Percentiles rank a stretch among this genome's conserved stretches.
phyloP scores from a whole-genome alignment of 2,329 filamentous ascomycete species.

The Lomentospora prolificans region DNA sequence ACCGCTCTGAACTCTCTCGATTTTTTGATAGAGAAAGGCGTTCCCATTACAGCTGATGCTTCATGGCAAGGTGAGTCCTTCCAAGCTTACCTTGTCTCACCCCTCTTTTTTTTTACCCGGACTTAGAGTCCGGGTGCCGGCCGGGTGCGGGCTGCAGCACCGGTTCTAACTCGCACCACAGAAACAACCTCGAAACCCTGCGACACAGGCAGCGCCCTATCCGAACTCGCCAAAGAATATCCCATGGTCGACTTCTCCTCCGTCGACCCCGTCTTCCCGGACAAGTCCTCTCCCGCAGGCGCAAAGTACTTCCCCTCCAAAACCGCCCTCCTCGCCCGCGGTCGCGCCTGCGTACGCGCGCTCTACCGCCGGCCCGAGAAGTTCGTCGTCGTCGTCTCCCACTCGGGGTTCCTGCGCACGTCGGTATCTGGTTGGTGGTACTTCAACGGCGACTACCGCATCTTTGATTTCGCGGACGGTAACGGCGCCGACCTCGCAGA shows the following conservation, averaged over 20 bases:
- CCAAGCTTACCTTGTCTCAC: neutral
- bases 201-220: constrained; percentile 46
- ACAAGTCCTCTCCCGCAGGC: constrained; percentile 43
- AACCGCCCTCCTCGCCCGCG: constrained; percentile 44
- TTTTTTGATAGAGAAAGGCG: constrained; percentile 45
- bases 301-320: constrained; percentile 42
- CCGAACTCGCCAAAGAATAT: constrained; percentile 35
- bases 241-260: constrained; percentile 44
- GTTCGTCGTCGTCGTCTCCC: constrained; percentile 53
- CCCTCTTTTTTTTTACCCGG: neutral
- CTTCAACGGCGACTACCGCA: constrained; percentile 54
- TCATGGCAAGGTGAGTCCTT: constrained; percentile 50
- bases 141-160: too few relatives aligned
- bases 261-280: constrained; percentile 51
- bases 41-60: constrained; percentile 47
- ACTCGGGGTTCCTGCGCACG: constrained; percentile 52
- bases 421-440: constrained; percentile 46
- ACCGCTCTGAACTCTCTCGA: constrained; percentile 49
- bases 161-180: constrained; percentile 15
- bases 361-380: constrained; percentile 47
- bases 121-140: too few relatives aligned
- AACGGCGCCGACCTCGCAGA: constrained; percentile 6
- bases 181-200: constrained; percentile 49
- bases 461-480: constrained; percentile 42
- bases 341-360: constrained; percentile 35